Evolutionary conservation across 371 early-diverging fungal species (phyloP), one percentile per base, ranked within the genome.

Genomic region (Syncephalastrum racemosum): DNA sequence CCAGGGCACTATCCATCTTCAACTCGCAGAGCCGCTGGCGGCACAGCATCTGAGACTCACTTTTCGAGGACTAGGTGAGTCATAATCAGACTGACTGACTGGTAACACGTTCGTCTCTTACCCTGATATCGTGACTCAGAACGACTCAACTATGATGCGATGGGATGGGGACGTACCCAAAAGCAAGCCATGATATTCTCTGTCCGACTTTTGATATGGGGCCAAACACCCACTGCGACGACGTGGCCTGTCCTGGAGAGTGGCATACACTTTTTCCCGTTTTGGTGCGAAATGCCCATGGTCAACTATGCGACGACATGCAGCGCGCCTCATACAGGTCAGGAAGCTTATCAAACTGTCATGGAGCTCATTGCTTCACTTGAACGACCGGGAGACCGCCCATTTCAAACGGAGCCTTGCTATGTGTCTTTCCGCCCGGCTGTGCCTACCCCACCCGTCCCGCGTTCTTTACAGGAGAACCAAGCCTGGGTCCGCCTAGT

Each of bases 31-130:
- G 12, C 67, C 73, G 14, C 43, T 76, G 4, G 64, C 66, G 18
- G 73, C 73, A 14, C 67, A 67, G 41, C 61, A 63, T n/a, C 56
- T 76, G 15, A 70, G 62, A 40, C 61, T 76, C 7, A 46, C 64
- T 1, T 76, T 73, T 49, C 70, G 62, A 58, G 73, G 58, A 22
- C 54, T 63, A 45, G 73, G 77, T 72, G 60, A 52, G 56, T 52
- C 15, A 59, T 16, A 14, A 39, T 22, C 1, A 39, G 14, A 40
- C 36, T 8, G 47, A 2, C 1, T 16, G 14, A 40, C 36, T 8
- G 47, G 2, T 54, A 42, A 54, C 25, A 24, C 22, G 12, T 27
- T 1, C 22, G 12, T 27, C 7, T 4, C 6, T 45, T 45, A 10
- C 13, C 15, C 46, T 12, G 46, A 19, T 45, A 19, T 12, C n/a